phyloP scores from a whole-genome alignment of 2,329 filamentous ascomycete genomes.

The Rugonectria rugulosa region DNA sequence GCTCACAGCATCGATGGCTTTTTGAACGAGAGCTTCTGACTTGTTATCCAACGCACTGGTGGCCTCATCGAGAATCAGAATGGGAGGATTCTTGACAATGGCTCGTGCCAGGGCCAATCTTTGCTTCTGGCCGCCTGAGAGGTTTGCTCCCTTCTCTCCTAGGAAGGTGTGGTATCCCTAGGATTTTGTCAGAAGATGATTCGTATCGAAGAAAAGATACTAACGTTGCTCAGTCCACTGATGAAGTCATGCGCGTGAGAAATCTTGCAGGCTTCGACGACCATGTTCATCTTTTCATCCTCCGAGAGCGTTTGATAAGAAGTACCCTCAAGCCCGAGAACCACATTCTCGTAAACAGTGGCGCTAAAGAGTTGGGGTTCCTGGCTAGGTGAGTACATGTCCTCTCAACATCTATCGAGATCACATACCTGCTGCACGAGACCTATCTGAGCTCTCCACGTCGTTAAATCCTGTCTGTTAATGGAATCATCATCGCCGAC shows the following conservation, averaged over 20 bases:
- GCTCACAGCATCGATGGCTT: slow-evolving; percentile 60
- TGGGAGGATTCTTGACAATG: slow-evolving; percentile 66
- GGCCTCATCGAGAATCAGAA: slow-evolving; percentile 71
- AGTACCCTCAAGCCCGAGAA: not conserved
- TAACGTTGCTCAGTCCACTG: not conserved
- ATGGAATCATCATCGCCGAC: not conserved
- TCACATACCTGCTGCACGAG: not conserved
- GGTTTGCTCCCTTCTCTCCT: slow-evolving; percentile 67
- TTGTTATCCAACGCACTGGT: slow-evolving; percentile 61
- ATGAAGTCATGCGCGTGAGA: not conserved
- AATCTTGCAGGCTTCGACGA: not conserved
- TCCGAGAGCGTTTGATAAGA: not conserved
- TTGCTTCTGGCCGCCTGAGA: slow-evolving; percentile 73
- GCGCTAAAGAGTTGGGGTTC: not conserved
- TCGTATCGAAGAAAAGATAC: slow-evolving; percentile 13
- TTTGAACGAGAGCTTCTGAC: slow-evolving; percentile 57
- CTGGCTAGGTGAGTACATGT: not conserved
- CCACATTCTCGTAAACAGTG: not conserved
- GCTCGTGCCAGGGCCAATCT: slow-evolving; percentile 71
- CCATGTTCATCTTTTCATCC: not conserved
- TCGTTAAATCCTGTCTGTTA: not conserved
- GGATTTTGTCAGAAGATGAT: no score
- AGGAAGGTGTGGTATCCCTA: slow-evolving; percentile 61
- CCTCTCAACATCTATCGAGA: not conserved
- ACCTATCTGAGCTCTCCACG: not conserved